phyloP scores from a whole-genome alignment of 2,329 filamentous ascomycete species.

The Fusarium cyanostomum region DNA sequence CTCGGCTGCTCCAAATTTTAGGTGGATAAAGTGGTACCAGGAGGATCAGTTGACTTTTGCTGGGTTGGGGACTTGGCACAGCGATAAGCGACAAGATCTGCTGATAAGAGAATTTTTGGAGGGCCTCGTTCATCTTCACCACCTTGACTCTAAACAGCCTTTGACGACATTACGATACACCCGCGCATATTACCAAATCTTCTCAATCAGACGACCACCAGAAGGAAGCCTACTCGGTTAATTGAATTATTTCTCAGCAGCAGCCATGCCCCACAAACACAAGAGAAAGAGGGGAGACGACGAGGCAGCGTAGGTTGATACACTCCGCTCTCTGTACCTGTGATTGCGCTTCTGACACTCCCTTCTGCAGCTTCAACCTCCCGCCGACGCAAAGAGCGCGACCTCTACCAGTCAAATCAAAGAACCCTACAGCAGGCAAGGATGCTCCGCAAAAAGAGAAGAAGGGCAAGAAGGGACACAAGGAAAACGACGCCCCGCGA shows the following conservation, averaged over 20 bases:
- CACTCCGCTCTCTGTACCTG: neutral
- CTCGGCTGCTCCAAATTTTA: neutral
- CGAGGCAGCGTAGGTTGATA: conserved; percentile 32
- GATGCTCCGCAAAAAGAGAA: conserved; percentile 46
- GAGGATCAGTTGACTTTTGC: neutral
- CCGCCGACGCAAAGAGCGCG: conserved; percentile 60
- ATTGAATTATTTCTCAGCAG: neutral
- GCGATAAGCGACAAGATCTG: conserved; percentile 16
- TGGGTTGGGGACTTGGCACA: neutral
- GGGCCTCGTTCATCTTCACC: conserved; percentile 7
- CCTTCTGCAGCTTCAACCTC: conserved; percentile 57
- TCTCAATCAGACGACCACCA: neutral
- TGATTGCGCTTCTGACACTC: conserved; percentile 25
- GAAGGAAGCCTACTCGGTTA: neutral
- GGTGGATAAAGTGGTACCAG: neutral
- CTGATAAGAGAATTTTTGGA: conserved; percentile 43
- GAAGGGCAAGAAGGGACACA: conserved; percentile 57
- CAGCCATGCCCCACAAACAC: conserved; percentile 85
- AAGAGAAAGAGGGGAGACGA: conserved; percentile 70
- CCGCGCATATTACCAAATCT: neutral
- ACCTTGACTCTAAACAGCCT: neutral
- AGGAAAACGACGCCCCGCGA: conserved; percentile 82
- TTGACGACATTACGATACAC: neutral
- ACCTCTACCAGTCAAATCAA: conserved; percentile 58
- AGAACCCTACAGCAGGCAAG: conserved; percentile 43